Conservation (phyloP, 1,284 basidiomycete species). For the Cystobasidium pallidum region DNA sequence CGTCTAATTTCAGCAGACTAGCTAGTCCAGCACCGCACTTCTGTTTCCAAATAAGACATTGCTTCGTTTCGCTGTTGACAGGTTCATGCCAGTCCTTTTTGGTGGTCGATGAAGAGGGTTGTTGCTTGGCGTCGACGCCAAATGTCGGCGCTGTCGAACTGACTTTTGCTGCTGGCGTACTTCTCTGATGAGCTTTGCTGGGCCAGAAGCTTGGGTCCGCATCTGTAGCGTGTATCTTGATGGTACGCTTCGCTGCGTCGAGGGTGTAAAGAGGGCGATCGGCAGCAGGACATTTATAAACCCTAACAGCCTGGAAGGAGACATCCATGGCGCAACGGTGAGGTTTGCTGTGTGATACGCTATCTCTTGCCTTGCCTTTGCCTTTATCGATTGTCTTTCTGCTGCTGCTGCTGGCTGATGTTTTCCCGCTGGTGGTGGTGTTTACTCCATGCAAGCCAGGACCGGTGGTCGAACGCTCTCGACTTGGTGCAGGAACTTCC, state of each 20-base stretch:
- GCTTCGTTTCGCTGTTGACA: constrained; percentile 18
- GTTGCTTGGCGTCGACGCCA: background rate
- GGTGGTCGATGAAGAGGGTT: background rate
- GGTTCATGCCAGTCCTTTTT: constrained; percentile 32
- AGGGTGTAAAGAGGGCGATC: constrained; percentile 28
- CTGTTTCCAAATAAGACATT: constrained; percentile 13
- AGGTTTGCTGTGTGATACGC: background rate
- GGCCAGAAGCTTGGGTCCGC: constrained; percentile 34
- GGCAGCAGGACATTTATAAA: constrained; percentile 19
- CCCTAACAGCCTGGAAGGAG: constrained; percentile 10
- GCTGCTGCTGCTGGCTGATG: background rate
- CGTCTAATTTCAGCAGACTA: background rate
- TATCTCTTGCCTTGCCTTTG: constrained; percentile 24
- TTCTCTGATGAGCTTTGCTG: background rate
- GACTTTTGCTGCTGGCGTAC: background rate
- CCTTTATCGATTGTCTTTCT: background rate
- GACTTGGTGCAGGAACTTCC: background rate
- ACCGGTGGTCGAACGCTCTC: constrained; percentile 2
- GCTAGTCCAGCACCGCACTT: constrained; percentile 30
- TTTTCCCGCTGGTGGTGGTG: background rate
- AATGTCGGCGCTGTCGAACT: background rate
- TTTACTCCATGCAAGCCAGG: constrained; percentile 14
- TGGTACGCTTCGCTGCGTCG: constrained; percentile 6
- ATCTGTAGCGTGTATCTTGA: constrained; percentile 39
- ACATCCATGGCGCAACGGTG: background rate